Base-by-base conservation (phyloP, 2,329 filamentous ascomycete genomes). In the Pseudodiploospora longispora region DNA sequence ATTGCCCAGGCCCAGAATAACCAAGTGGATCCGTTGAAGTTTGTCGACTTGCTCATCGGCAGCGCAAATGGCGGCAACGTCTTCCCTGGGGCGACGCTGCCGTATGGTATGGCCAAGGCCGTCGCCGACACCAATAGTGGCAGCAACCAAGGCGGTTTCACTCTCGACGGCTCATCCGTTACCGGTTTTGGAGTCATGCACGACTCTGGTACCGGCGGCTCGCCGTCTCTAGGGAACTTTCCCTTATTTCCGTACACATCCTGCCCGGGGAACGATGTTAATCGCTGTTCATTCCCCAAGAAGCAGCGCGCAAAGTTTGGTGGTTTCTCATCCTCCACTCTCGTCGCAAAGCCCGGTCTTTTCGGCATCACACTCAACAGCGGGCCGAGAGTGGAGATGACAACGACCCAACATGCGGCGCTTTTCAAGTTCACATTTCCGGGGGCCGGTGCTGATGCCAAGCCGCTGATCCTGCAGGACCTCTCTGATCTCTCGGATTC, bases 181-280 rank as follows among this genome's bases (percentile, higher is more conserved):
- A 69, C 68, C 4, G 78, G 77, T 10, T 80, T 79, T 59, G 76
- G 72, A 9, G 68, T 72, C 33, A 68, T 80, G 64, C 76, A 80
- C 55, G 77, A 80, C 54, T 76, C 72, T 2, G 76, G 76, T 1
- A 80, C 75, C 0, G 77, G 77, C 27, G 70, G 70, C 6, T 61
- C 64, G 1, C 77, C 83, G 0, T 86, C 80, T 4, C 64, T 87
- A 10, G 85, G 83, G 10, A 87, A 86, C 55, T 88, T 88, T 42
- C 80, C 85, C 0, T 66, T 88, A 2, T 87, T 88, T 50, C 72
- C 83, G 0, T 82, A 85, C 49, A 64, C 74, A 4, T 68, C 69
- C 35, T 88, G 84, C 50, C 69, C 74, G 0, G 71, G 67, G 10
- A 76, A 84, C 48, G 73, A 80, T 34, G 61, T 87, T 43, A 69